Evolutionary conservation across 164 flowering plant species (phyloP).

Genomic region (Piper longum): DNA sequence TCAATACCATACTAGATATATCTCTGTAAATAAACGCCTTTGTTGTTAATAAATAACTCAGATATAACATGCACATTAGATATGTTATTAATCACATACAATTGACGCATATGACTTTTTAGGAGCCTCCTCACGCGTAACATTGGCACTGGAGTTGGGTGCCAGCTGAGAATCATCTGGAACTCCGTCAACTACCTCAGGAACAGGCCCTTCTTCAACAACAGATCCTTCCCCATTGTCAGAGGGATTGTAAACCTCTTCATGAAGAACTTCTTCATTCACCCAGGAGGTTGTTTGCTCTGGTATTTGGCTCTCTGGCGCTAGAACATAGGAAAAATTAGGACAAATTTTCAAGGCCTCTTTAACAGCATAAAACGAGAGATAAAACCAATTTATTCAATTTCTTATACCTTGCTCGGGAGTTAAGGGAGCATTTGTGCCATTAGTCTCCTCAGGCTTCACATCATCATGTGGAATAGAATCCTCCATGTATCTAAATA

Average conservation of each 20-base stretch:
- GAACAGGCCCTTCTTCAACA: slow-evolving; percentile 31
- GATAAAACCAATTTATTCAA: too few relatives aligned
- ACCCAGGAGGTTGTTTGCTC: slow-evolving; percentile 16
- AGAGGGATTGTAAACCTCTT: slow-evolving; percentile 29
- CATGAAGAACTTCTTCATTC: slow-evolving; percentile 25
- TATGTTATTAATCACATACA: slow-evolving; percentile 5
- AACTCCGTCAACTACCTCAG: slow-evolving; percentile 19
- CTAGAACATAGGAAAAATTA: too few relatives aligned
- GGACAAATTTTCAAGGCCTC: too few relatives aligned
- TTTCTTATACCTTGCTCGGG: slow-evolving; percentile 32
- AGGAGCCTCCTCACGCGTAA: slow-evolving; percentile 26
- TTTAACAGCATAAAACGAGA: too few relatives aligned
- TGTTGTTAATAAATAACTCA: too few relatives aligned
- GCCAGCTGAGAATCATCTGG: slow-evolving; percentile 14
- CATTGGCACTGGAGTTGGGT: slow-evolving; percentile 20
- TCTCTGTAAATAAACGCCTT: too few relatives aligned
- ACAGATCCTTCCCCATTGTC: slow-evolving; percentile 34
- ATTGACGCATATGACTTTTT: slow-evolving; percentile 29
- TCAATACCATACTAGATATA: too few relatives aligned
- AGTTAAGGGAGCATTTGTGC: slow-evolving; percentile 18
- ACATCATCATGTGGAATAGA: slow-evolving; percentile 7
- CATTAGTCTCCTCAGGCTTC: slow-evolving; percentile 13
- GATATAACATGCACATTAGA: background rate
- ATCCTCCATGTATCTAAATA: slow-evolving; percentile 51
- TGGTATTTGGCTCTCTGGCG: slow-evolving; percentile 21